Conservation (phyloP, 495 filamentous ascomycete genomes). For the Bathelium albidoporum region DNA sequence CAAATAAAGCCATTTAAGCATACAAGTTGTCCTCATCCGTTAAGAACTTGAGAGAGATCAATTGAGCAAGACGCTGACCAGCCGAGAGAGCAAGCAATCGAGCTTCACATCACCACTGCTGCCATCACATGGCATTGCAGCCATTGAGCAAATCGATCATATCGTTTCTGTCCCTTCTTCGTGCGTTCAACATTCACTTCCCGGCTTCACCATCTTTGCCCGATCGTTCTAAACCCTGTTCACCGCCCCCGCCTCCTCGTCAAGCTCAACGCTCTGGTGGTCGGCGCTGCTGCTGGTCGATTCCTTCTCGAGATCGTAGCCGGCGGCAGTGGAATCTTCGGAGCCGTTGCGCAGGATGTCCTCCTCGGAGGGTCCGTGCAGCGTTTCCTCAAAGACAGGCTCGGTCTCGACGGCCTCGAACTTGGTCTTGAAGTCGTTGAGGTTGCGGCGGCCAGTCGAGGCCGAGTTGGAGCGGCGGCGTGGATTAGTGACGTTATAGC, state of each 20-base stretch:
- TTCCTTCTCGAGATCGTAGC: constrained; percentile 30
- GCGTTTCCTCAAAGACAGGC: constrained; percentile 66
- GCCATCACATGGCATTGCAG: background rate
- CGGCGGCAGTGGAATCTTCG: constrained; percentile 12
- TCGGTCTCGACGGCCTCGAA: constrained; percentile 77
- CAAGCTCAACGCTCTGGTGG: constrained; percentile 27
- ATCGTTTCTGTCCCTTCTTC: background rate
- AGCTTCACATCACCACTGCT: constrained; percentile 1
- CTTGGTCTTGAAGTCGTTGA: constrained; percentile 67
- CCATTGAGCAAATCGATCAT: background rate
- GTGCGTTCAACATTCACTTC: background rate
- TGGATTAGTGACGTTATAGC: constrained; percentile 71
- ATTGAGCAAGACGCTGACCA: background rate
- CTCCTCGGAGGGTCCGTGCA: constrained; percentile 43
- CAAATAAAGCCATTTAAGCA: background rate
- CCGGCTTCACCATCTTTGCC: no score
- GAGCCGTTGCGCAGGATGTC: background rate
- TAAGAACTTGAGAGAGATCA: no score
- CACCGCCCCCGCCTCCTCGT: constrained; percentile 17
- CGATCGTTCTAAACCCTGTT: constrained; percentile 27
- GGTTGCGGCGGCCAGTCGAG: constrained; percentile 44
- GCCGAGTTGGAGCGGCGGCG: constrained; percentile 90
- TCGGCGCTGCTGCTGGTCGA: constrained; percentile 21
- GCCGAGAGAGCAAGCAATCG: background rate
- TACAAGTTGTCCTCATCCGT: background rate